phyloP scores from a whole-genome alignment of 352 stramenopile genomes.

The Pythium periplocum region DNA sequence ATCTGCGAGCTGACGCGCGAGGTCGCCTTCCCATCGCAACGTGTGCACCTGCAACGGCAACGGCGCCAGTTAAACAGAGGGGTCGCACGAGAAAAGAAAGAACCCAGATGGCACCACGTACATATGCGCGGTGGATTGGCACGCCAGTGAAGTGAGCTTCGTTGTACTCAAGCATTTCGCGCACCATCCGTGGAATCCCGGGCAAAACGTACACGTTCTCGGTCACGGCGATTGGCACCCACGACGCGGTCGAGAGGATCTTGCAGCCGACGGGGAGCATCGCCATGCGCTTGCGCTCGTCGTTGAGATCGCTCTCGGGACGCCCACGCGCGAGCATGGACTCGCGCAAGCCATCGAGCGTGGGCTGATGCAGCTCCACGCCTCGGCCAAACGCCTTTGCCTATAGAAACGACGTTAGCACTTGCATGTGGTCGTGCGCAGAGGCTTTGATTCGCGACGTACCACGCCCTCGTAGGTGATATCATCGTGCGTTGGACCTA shows the following conservation, averaged over 20 bases:
- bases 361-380: constrained; percentile 65
- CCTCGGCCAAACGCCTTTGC: constrained; percentile 67
- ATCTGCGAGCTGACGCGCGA: constrained; percentile 53
- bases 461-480: constrained; percentile 86
- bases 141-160: constrained; percentile 75
- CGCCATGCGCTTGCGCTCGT: constrained; percentile 70
- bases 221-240: constrained; percentile 72
- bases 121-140: constrained; percentile 68
- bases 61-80: no score
- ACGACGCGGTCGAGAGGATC: constrained; percentile 43
- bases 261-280: constrained; percentile 56
- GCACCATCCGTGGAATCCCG: constrained; percentile 75
- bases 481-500: constrained; percentile 83
- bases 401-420: constrained; percentile 15
- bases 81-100: constrained; percentile 4
- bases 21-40: constrained; percentile 55
- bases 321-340: constrained; percentile 28
- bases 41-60: constrained; percentile 48
- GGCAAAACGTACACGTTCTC: constrained; percentile 85
- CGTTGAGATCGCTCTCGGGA: constrained; percentile 41
- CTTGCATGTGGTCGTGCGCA: no score
- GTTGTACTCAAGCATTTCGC: constrained; percentile 77
- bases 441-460: not conserved
- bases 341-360: constrained; percentile 46
- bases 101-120: constrained; percentile 21